Conservation (phyloP, 2,329 filamentous ascomycete genomes). For the Blastomyces silverae region DNA sequence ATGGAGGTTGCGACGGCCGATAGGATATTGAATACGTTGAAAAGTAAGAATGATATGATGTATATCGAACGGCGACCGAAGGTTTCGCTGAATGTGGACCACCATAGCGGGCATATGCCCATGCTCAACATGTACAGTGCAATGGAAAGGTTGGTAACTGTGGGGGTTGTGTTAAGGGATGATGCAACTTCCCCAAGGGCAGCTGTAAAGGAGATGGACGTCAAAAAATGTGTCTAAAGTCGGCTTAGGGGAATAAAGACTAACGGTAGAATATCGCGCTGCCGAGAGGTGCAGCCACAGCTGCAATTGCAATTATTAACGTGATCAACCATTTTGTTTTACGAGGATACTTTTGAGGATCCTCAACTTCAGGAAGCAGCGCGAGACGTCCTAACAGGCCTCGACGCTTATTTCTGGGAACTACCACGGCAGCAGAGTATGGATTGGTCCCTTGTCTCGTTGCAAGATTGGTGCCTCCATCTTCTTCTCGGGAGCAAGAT, state of each 20-base stretch:
- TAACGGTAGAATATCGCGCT: constrained; percentile 76
- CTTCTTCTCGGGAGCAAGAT: not conserved
- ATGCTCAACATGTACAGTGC: constrained; percentile 76
- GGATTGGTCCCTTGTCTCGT: constrained; percentile 4
- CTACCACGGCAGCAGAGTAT: constrained; percentile 33
- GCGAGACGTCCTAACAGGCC: constrained; percentile 66
- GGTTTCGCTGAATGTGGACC: constrained; percentile 71
- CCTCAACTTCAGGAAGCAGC: constrained; percentile 69
- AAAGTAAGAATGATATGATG: constrained; percentile 64
- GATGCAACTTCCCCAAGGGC: constrained; percentile 58
- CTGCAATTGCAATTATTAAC: constrained; percentile 67
- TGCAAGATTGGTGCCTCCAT: not conserved
- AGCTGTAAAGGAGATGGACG: constrained; percentile 44
- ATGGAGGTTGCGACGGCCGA: constrained; percentile 64
- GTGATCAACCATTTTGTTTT: constrained; percentile 82
- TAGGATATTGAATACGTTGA: constrained; percentile 62
- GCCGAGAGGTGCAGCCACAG: constrained; percentile 71
- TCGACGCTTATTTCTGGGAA: constrained; percentile 53
- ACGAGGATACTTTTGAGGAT: constrained; percentile 65
- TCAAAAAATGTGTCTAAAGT: constrained; percentile 5
- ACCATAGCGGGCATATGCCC: constrained; percentile 81
- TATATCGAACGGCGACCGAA: constrained; percentile 71
- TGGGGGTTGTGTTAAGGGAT: constrained; percentile 56
- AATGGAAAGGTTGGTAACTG: constrained; percentile 66
- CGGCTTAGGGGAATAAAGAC: constrained; percentile 28